Evolutionary conservation across 805 yeast genomes (phyloP).

Genomic region (Metschnikowia corniflorae): DNA sequence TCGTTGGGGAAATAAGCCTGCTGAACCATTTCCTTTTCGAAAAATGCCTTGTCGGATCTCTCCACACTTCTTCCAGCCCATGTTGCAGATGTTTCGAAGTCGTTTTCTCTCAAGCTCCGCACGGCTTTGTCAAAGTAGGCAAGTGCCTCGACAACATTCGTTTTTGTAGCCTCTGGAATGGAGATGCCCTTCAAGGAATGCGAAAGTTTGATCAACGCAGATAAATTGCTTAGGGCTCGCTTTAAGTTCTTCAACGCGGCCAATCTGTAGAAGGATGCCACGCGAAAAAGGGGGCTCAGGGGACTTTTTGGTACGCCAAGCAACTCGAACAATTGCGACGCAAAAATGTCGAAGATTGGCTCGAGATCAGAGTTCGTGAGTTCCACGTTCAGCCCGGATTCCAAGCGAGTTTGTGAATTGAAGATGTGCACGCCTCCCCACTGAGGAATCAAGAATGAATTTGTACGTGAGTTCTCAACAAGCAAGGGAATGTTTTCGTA

Average conservation of each 20-base stretch:
- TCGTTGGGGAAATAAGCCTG: conserved; percentile 94
- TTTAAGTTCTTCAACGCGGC: conserved; percentile 56
- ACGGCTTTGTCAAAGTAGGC: conserved; percentile 38
- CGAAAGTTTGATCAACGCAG: conserved; percentile 68
- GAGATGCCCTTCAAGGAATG: conserved; percentile 73
- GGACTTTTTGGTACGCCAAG: conserved; percentile 64
- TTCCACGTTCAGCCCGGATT: conserved; percentile 15
- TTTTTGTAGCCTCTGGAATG: conserved; percentile 68
- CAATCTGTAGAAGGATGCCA: conserved; percentile 63
- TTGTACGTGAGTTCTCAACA: conserved; percentile 47
- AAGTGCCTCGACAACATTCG: conserved; percentile 54
- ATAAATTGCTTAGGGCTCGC: conserved; percentile 63
- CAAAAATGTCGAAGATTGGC: conserved; percentile 63
- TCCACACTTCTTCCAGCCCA: conserved; percentile 54
- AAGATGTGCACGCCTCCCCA: conserved; percentile 77
- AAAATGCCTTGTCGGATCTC: conserved; percentile 74
- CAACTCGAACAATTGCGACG: conserved; percentile 69
- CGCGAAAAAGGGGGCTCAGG: conserved; percentile 55
- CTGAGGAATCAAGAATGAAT: conserved; percentile 76
- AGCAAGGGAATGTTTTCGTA: conserved; percentile 44
- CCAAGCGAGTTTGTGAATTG: conserved; percentile 34
- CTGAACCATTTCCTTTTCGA: conserved; percentile 92
- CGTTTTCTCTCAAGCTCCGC: conserved; percentile 18
- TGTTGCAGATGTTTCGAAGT: conserved; percentile 29
- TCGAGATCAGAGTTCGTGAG: conserved; percentile 45